phyloP scores from a whole-genome alignment of 2,329 filamentous ascomycete species.

The Penicillium hordei region DNA sequence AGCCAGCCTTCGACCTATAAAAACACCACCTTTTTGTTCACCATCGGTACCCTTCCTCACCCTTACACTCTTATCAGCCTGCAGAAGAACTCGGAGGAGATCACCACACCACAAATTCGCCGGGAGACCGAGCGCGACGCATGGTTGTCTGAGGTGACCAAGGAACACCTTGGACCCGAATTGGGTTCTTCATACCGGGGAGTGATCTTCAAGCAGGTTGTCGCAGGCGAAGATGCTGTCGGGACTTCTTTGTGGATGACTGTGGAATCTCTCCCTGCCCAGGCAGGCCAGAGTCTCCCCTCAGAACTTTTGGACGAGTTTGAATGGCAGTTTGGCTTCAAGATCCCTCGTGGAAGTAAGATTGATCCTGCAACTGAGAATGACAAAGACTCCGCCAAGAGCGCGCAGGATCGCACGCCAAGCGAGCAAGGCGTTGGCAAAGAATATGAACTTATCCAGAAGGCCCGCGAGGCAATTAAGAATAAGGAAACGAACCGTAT shows the following conservation, averaged over 20 bases:
- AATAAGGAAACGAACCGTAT: constrained; percentile 39
- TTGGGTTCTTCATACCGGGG: constrained; percentile 66
- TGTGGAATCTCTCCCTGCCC: constrained; percentile 59
- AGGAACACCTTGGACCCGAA: constrained; percentile 64
- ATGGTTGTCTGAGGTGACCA: constrained; percentile 73
- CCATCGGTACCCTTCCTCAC: constrained; percentile 84
- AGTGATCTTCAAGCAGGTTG: constrained; percentile 74
- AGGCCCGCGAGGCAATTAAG: constrained; percentile 49
- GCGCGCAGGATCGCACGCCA: constrained; percentile 39
- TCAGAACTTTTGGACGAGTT: constrained; percentile 59
- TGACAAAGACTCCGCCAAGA: constrained; percentile 30
- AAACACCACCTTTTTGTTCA: constrained; percentile 72
- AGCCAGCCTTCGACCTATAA: constrained; percentile 65
- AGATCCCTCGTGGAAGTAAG: constrained; percentile 59
- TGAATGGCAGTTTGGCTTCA: constrained; percentile 88
- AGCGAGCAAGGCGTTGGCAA: constrained; percentile 38
- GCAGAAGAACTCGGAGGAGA: constrained; percentile 56
- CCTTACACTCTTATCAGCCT: constrained; percentile 80
- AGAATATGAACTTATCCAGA: constrained; percentile 52
- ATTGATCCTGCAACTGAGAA: constrained; percentile 39
- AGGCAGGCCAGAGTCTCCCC: constrained; percentile 55
- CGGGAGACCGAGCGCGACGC: constrained; percentile 69
- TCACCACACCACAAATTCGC: constrained; percentile 66
- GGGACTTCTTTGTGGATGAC: constrained; percentile 77
- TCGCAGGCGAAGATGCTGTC: constrained; percentile 66